These are phyloP conservation scores for Mrakiaceae sp. DNA, from an alignment of 1,284 basidiomycete genomes.

Conservation along the genomic window DNA sequence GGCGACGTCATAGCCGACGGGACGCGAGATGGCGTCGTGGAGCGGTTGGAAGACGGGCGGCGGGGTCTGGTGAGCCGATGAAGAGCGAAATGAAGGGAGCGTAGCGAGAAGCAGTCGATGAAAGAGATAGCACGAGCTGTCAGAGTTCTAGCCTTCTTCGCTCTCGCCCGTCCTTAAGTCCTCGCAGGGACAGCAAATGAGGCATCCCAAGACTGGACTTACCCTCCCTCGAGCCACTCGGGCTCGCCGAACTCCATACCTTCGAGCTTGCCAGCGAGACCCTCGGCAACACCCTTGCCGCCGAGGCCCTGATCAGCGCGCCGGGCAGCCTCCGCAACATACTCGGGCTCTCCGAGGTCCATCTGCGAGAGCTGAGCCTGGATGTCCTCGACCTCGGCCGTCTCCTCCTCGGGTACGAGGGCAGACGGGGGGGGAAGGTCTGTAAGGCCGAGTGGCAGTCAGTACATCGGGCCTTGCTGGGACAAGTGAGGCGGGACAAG, in stretches of 20 bases:
- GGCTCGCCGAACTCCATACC: constrained; percentile 11
- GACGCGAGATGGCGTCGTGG: not conserved
- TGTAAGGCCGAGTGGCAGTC: not conserved
- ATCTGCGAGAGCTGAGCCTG: constrained; percentile 27
- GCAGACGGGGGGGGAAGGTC: constrained; percentile 9
- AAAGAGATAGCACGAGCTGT: not conserved
- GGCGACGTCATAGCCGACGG: not conserved
- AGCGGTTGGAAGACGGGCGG: not conserved
- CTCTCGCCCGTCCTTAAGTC: no score
- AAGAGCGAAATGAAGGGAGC: not conserved
- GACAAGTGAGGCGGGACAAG: no score
- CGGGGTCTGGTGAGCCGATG: not conserved
- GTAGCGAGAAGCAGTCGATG: not conserved
- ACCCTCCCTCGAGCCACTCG: constrained; percentile 17
- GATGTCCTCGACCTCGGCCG: constrained; percentile 1
- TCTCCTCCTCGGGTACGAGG: not conserved
- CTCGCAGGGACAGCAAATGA: no score
- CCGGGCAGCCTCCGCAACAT: constrained; percentile 33
- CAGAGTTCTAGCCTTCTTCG: no score
- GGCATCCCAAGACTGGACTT: constrained; percentile 20
- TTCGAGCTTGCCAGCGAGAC: constrained; percentile 7
- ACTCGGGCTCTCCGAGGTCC: constrained; percentile 36
- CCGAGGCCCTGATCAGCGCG: constrained; percentile 21
- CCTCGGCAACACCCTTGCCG: constrained; percentile 15
- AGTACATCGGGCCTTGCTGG: no score